Conservation (phyloP, 176 grass and related monocot species). For the Puya raimondii region DNA sequence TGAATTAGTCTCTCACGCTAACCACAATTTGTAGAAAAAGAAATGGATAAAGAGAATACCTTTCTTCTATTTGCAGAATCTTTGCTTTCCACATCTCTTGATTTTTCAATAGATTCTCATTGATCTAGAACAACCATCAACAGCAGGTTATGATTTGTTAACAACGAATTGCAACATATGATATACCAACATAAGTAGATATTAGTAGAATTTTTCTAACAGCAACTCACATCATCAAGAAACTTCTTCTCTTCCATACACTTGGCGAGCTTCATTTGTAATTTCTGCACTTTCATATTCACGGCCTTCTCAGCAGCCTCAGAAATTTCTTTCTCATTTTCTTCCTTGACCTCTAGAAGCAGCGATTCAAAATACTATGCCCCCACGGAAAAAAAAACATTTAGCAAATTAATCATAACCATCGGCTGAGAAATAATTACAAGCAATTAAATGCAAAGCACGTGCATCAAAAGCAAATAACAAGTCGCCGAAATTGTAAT, state of each 20-base stretch:
- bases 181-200: background rate
- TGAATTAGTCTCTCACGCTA: background rate
- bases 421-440: conserved; percentile 6
- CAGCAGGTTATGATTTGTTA: conserved; percentile 2
- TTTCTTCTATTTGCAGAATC: conserved; percentile 50
- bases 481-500: background rate
- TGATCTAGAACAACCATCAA: conserved; percentile 31
- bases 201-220: conserved; percentile 8
- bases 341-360: conserved; percentile 72
- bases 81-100: conserved; percentile 63
- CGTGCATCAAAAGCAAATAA: background rate
- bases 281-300: conserved; percentile 48
- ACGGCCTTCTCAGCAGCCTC: conserved; percentile 42
- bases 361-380: conserved; percentile 75
- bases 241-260: conserved; percentile 59
- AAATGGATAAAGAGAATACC: conserved; percentile 26
- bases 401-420: conserved; percentile 8
- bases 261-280: conserved; percentile 59
- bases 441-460: background rate
- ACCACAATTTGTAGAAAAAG: conserved; percentile 8
- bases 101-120: conserved; percentile 71
- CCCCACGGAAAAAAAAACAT: conserved; percentile 28
- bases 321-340: conserved; percentile 56
- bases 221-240: conserved; percentile 61
- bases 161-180: conserved; percentile 14